These are phyloP conservation scores for Trichoderma reesei DNA, from an alignment of 495 filamentous ascomycete species.

Conservation along the genomic window DNA sequence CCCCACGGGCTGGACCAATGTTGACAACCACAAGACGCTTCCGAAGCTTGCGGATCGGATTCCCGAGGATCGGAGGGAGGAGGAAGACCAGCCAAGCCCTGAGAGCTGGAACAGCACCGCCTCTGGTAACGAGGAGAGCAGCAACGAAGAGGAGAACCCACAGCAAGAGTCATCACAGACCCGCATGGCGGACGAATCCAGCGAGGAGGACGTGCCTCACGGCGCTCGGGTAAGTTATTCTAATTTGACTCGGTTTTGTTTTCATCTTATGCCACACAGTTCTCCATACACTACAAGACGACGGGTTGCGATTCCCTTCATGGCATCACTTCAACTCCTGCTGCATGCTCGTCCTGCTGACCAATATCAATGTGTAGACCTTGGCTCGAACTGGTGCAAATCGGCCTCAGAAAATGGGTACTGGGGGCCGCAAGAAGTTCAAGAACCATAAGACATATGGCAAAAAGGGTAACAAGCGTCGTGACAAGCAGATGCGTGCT, in stretches of 20 bases:
- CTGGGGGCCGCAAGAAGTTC: slow-evolving; percentile 24
- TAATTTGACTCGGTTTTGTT: too few relatives aligned
- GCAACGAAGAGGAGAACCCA: slow-evolving; percentile 23
- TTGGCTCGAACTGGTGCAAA: neutral
- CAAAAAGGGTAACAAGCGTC: slow-evolving; percentile 27
- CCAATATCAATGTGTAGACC: neutral
- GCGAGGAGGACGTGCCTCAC: slow-evolving; percentile 32
- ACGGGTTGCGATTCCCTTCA: too few relatives aligned
- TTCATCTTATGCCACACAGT: too few relatives aligned
- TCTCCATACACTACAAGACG: too few relatives aligned
- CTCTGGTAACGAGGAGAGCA: slow-evolving; percentile 32
- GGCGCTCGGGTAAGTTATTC: slow-evolving; percentile 24
- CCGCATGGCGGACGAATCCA: slow-evolving; percentile 44
- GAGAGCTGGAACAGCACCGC: slow-evolving; percentile 22
- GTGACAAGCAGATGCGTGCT: slow-evolving; percentile 25
- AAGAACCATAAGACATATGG: slow-evolving; percentile 27
- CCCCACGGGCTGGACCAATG: slow-evolving; percentile 52
- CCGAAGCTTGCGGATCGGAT: slow-evolving; percentile 47
- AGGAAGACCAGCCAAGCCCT: slow-evolving; percentile 26
- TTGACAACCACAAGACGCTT: slow-evolving; percentile 47
- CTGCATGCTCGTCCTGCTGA: neutral
- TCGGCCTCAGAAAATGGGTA: neutral
- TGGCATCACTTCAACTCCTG: neutral
- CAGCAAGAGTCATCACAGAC: slow-evolving; percentile 19
- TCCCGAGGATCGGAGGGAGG: slow-evolving; percentile 19